These are phyloP conservation scores for Brassica cretica DNA, from an alignment of 345 rosid species.

Conservation along the genomic window DNA sequence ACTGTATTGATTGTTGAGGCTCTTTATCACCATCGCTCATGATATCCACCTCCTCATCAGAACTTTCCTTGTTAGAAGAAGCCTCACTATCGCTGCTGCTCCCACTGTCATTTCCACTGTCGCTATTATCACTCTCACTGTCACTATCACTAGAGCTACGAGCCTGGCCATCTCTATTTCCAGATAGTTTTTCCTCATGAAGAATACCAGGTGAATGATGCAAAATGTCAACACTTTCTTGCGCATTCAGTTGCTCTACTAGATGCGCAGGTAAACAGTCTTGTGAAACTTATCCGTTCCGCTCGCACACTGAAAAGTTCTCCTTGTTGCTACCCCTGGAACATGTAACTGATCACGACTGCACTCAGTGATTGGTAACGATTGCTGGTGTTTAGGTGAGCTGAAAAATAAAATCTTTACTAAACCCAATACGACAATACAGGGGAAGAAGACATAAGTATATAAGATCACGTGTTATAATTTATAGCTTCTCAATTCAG, in stretches of 20 bases:
- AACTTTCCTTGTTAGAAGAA: constrained; percentile 77
- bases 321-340: constrained; percentile 47
- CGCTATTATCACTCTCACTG: constrained; percentile 75
- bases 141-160: constrained; percentile 74
- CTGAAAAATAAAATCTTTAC: constrained; percentile 43
- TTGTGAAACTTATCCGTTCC: constrained; percentile 43
- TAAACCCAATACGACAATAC: constrained; percentile 16
- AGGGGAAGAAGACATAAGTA: constrained; percentile 1
- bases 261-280: constrained; percentile 43
- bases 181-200: constrained; percentile 64
- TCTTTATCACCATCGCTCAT: constrained; percentile 85
- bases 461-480: constrained; percentile 3
- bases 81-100: constrained; percentile 93
- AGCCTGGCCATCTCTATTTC: constrained; percentile 63
- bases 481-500: constrained; percentile 17
- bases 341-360: constrained; percentile 46
- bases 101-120: constrained; percentile 75
- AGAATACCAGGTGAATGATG: constrained; percentile 58
- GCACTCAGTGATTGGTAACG: constrained; percentile 49
- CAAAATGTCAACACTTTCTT: constrained; percentile 51
- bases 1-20: constrained; percentile 45
- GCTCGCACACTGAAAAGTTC: constrained; percentile 40
- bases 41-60: constrained; percentile 96
- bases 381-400: constrained; percentile 63
- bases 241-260: constrained; percentile 40